These are phyloP conservation scores for Dactylella cylindrospora DNA, from an alignment of 2,329 filamentous ascomycete species.

Conservation along the genomic window DNA sequence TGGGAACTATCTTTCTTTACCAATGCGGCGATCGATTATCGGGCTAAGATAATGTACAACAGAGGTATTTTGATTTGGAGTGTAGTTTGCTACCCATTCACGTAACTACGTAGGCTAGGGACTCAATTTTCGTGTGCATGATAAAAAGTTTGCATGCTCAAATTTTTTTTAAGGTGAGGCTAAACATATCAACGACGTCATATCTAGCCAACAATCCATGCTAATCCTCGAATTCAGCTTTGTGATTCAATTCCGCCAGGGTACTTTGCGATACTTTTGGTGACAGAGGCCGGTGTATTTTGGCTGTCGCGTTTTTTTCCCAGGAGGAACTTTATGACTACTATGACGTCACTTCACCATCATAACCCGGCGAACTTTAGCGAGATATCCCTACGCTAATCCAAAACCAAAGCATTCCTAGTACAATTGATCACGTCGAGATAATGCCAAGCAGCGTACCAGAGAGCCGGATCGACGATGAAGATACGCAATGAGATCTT, in stretches of 20 bases:
- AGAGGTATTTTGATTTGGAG: too few relatives aligned
- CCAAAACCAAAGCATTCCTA: too few relatives aligned
- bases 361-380: conserved; percentile 6
- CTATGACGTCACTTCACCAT: conserved; percentile 39
- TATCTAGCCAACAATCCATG: conserved; percentile 1
- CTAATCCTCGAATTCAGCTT: too few relatives aligned
- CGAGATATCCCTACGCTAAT: conserved; percentile 4
- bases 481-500: conserved; percentile 25
- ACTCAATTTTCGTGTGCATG: too few relatives aligned
- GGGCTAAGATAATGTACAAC: too few relatives aligned
- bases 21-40: too few relatives aligned
- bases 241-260: conserved; percentile 1
- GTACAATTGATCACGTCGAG: too few relatives aligned
- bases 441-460: conserved; percentile 4
- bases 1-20: too few relatives aligned
- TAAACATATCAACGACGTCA: conserved; percentile 17
- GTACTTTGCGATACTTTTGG: not conserved
- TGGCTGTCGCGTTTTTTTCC: conserved; percentile 2
- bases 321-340: conserved; percentile 17
- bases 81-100: too few relatives aligned
- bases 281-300: not conserved
- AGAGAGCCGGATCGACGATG: conserved; percentile 9
- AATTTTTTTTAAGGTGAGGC: conserved; percentile 31
- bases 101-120: too few relatives aligned
- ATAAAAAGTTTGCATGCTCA: too few relatives aligned